Percentiles rank a stretch among this genome's conserved stretches.
phyloP scores from a whole-genome alignment of 768 basidiomycete genomes.

The Boletus tomentosulus region DNA sequence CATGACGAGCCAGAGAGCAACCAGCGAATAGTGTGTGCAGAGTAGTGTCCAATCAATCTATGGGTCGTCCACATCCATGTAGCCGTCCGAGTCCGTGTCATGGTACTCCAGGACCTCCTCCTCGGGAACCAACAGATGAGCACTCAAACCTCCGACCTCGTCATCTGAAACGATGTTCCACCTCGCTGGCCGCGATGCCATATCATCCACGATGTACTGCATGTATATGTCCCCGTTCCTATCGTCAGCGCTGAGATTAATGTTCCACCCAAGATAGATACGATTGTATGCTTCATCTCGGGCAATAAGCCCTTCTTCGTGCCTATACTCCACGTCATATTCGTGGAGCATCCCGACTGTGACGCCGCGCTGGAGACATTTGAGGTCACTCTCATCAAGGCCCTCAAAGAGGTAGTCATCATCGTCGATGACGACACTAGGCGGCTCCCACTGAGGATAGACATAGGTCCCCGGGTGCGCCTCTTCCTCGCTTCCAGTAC shows the following conservation, averaged over 20 bases:
- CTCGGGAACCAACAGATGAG: conserved; percentile 37
- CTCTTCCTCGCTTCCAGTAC: conserved; percentile 33
- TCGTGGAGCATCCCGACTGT: conserved; percentile 53
- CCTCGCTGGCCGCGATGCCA: conserved; percentile 41
- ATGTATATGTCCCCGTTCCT: conserved; percentile 39
- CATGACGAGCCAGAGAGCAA: background rate
- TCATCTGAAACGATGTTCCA: conserved; percentile 35
- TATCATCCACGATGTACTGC: conserved; percentile 37
- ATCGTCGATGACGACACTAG: conserved; percentile 34
- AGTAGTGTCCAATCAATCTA: conserved; percentile 2
- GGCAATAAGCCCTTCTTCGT: conserved; percentile 51
- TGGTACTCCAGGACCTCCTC: conserved; percentile 33
- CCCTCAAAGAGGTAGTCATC: conserved; percentile 34
- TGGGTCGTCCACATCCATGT: conserved; percentile 28
- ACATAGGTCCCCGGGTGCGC: conserved; percentile 39
- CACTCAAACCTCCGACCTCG: conserved; percentile 39
- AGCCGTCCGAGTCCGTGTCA: conserved; percentile 39
- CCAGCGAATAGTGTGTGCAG: background rate
- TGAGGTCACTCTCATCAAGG: conserved; percentile 33
- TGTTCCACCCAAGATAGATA: conserved; percentile 68
- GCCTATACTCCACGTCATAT: conserved; percentile 53
- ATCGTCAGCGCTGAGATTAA: conserved; percentile 43
- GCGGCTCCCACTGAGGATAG: conserved; percentile 57
- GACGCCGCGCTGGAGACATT: conserved; percentile 56
- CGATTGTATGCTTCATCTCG: conserved; percentile 39